phyloP scores from a whole-genome alignment of 805 yeast genomes.

The Clavispora santaluciae region DNA sequence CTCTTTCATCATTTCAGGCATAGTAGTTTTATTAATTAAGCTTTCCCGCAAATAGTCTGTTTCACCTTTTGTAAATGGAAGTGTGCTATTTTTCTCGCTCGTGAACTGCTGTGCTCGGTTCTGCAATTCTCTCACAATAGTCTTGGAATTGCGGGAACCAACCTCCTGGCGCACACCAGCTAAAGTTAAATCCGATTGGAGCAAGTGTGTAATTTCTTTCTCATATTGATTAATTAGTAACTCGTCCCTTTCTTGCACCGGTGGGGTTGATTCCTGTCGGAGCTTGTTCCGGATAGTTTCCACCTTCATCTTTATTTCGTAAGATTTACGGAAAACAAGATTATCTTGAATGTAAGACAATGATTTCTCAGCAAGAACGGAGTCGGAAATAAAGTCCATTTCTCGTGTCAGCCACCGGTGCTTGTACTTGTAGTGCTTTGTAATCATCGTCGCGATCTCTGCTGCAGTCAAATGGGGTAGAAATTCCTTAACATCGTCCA shows the following conservation, averaged over 20 bases:
- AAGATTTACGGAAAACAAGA: conserved; percentile 10
- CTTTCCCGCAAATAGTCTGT: conserved; percentile 15
- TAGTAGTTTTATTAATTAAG: conserved; percentile 12
- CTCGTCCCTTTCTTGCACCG: conserved; percentile 7
- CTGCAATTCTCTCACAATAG: neutral
- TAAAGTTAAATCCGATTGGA: conserved; percentile 17
- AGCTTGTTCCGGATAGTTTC: neutral
- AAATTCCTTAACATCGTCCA: conserved; percentile 3
- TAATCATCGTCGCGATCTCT: conserved; percentile 5
- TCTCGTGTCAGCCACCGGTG: conserved; percentile 11
- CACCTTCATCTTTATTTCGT: conserved; percentile 6
- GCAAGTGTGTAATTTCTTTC: conserved; percentile 6
- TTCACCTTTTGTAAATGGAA: conserved; percentile 24
- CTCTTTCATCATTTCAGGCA: conserved; percentile 12
- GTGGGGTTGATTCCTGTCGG: neutral
- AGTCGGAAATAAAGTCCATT: conserved; percentile 5
- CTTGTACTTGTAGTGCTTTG: conserved; percentile 9
- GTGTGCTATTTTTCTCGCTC: neutral
- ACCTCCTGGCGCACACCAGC: conserved; percentile 5
- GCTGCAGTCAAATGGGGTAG: conserved; percentile 10
- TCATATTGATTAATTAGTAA: neutral
- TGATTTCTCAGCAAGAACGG: conserved; percentile 4
- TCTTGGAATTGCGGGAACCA: neutral
- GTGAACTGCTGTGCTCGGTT: neutral
- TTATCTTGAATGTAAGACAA: conserved; percentile 3